These are phyloP conservation scores for Ceratonia siliqua DNA, from an alignment of 306 rosid species.

Conservation along the genomic window DNA sequence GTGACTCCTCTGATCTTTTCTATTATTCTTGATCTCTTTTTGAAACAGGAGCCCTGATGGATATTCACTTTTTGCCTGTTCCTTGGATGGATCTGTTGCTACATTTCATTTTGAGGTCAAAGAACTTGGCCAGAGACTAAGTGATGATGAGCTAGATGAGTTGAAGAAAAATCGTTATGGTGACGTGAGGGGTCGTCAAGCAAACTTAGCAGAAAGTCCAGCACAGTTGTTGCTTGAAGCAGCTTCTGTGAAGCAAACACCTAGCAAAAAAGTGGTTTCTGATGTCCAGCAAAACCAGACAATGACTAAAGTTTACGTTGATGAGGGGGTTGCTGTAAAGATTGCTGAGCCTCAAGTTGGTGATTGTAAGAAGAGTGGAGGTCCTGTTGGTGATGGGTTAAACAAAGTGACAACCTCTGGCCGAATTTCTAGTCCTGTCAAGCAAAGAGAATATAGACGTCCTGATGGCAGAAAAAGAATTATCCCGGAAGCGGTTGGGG, in stretches of 20 bases:
- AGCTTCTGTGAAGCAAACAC: slow-evolving; percentile 71
- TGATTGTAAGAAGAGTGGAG: slow-evolving; percentile 60
- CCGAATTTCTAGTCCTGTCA: slow-evolving; percentile 81
- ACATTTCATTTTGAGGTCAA: slow-evolving; percentile 85
- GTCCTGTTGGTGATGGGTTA: slow-evolving; percentile 51
- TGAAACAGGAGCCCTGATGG: slow-evolving; percentile 97
- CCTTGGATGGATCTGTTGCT: slow-evolving; percentile 95
- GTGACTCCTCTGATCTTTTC: neutral
- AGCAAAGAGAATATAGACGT: slow-evolving; percentile 96
- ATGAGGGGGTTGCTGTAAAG: slow-evolving; percentile 49
- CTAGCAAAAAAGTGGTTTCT: slow-evolving; percentile 65
- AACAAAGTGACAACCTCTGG: slow-evolving; percentile 60
- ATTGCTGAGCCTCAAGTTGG: slow-evolving; percentile 62
- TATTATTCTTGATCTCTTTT: slow-evolving; percentile 30
- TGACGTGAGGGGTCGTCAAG: slow-evolving; percentile 83
- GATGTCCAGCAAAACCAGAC: slow-evolving; percentile 64
- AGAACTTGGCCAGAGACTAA: slow-evolving; percentile 88
- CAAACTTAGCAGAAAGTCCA: slow-evolving; percentile 88
- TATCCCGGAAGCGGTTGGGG: slow-evolving; percentile 97
- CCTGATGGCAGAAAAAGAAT: slow-evolving; percentile 98
- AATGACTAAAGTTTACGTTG: slow-evolving; percentile 50
- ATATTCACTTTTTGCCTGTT: slow-evolving; percentile 91
- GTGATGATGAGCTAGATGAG: slow-evolving; percentile 83
- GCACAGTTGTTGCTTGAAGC: slow-evolving; percentile 96
- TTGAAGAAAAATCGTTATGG: slow-evolving; percentile 91